Conservation (phyloP, 495 filamentous ascomycete genomes). For the Trypethelium eluteriae region DNA sequence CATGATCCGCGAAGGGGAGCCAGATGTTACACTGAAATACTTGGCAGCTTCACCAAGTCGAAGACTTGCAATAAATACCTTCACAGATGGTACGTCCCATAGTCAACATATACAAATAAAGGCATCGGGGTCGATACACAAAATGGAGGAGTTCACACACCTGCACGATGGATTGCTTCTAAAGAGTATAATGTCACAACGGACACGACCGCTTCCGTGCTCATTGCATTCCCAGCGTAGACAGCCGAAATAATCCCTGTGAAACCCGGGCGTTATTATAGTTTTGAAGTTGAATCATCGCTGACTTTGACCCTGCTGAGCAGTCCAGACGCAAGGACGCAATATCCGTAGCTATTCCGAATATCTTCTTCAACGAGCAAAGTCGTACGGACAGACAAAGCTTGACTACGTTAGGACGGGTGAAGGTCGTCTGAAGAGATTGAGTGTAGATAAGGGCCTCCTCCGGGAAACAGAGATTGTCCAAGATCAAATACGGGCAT, state of each 20-base stretch:
- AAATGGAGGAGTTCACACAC: not conserved
- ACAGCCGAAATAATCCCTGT: too few relatives aligned
- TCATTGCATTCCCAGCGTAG: too few relatives aligned
- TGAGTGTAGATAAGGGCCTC: constrained; percentile 87
- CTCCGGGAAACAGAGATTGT: constrained; percentile 87
- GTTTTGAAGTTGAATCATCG: not conserved
- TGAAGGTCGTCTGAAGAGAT: constrained; percentile 71
- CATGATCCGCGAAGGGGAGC: constrained; percentile 93
- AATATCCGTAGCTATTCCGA: constrained; percentile 89
- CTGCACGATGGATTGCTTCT: not conserved
- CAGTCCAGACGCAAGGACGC: constrained; percentile 89
- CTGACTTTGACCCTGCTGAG: not conserved
- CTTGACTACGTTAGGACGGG: constrained; percentile 84
- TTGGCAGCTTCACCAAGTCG: constrained; percentile 69
- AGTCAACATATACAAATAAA: constrained; percentile 42
- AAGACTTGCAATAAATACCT: constrained; percentile 77
- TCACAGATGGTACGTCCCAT: constrained; percentile 53
- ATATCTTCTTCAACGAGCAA: constrained; percentile 76
- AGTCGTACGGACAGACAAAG: constrained; percentile 72
- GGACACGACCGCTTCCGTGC: too few relatives aligned
- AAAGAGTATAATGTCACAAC: too few relatives aligned
- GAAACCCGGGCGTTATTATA: not conserved
- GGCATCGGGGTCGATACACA: not conserved
- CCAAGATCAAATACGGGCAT: constrained; percentile 75
- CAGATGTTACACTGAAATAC: constrained; percentile 78